Base-by-base conservation (phyloP, 2,329 filamentous ascomycete species). In the Nemania sp. region DNA sequence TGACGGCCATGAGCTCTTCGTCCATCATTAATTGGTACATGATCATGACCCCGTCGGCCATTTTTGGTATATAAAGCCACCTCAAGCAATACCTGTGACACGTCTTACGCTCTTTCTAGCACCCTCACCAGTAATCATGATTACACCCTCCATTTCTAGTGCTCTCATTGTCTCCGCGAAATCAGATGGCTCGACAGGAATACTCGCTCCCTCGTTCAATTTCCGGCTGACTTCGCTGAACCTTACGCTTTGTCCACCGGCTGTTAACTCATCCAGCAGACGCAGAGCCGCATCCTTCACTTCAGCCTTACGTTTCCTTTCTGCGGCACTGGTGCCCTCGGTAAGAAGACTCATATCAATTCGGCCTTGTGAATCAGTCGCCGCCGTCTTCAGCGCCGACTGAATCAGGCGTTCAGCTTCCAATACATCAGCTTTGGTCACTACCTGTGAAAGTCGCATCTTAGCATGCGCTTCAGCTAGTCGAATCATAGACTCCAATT, bases 401-500 rank as follows among this genome's bases (percentile, higher is more conserved):
- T 95, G 93, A 80, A 99, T 99, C 49, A 99, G 86, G 11, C 96
- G 91, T 54, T 97, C 93, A 0, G 96, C 94, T 82, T 99, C 96
- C 57, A 89, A 83, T 5, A 99, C 97, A 76, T 99, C 97, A 56
- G 88, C 87, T 29, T 87, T 88, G 0, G 92, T 94, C 49, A 99
- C 96, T 15, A 85, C 88, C 2, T 85, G 79, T 0, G 92, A 89
- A 5, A 99, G 88, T 3, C 96, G 92, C 97, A 99, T 99, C 81
- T 98, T 98, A 57, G 96, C 97, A 80, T 99, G 97, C 0, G 94
- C 96, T 83, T 99, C 96, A 1, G 94, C 84, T 2, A 99, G 91
- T 69, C 96, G 95, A 78, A 99, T 98, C 97, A 99, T 99, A 53
- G 92, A 96, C 82, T 99, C 97, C 5, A 99, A 87, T 81, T 99